Percentiles rank a stretch among this genome's conserved stretches.
Conservation (phyloP, 108 stramenopile species). For the Cyclotella distinguenda region DNA sequence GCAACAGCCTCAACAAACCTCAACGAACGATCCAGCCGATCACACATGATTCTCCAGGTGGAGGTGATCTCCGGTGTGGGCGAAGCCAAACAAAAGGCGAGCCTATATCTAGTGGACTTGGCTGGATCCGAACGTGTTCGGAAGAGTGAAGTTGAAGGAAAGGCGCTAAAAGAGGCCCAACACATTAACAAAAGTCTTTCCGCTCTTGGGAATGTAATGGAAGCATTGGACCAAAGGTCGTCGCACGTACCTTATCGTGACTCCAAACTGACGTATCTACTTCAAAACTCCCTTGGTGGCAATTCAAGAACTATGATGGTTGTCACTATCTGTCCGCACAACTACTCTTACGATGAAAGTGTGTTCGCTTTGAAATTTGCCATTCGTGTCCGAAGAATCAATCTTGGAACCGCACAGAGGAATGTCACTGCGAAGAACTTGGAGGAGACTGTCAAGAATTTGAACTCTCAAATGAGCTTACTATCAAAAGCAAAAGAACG, state of each 20-base stretch:
- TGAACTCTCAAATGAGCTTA: constrained; percentile 76
- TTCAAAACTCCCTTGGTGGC: constrained; percentile 95
- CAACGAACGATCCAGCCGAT: constrained; percentile 93
- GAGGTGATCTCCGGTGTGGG: constrained; percentile 80
- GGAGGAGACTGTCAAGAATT: constrained; percentile 87
- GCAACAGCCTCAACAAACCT: constrained; percentile 94
- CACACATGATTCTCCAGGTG: constrained; percentile 94
- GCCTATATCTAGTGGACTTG: constrained; percentile 94
- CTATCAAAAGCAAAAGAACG: constrained; percentile 78
- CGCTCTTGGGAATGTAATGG: constrained; percentile 98
- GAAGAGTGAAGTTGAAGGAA: constrained; percentile 91
- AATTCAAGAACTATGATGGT: constrained; percentile 96
- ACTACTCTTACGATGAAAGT: constrained; percentile 90
- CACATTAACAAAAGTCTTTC: constrained; percentile 98
- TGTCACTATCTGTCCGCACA: constrained; percentile 91
- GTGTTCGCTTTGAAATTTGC: constrained; percentile 98
- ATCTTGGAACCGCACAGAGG: constrained; percentile 84
- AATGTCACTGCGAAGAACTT: constrained; percentile 88
- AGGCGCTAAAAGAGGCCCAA: constrained; percentile 93
- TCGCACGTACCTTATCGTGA: constrained; percentile 95
- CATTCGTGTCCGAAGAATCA: constrained; percentile 89
- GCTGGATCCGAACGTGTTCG: constrained; percentile 99
- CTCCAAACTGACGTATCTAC: constrained; percentile 92
- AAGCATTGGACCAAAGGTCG: constrained; percentile 87
- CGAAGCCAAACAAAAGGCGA: constrained; percentile 73